Conservation (phyloP, 371 early-diverging fungal genomes). For the Apophysomyces variabilis region DNA sequence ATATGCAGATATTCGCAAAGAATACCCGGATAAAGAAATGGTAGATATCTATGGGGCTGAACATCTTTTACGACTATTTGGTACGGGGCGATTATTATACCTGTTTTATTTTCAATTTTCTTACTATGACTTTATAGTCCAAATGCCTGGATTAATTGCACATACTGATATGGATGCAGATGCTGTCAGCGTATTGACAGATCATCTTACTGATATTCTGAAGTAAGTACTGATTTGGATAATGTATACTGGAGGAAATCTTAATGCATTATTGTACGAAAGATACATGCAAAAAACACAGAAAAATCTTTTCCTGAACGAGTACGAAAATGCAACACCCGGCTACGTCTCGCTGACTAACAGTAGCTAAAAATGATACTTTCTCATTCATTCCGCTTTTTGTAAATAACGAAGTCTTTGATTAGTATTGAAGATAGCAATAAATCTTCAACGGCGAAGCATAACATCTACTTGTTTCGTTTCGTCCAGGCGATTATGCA, state of each 20-base stretch:
- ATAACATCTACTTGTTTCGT: too few relatives aligned
- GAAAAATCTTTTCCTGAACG: slow-evolving; percentile 34
- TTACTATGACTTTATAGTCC: slow-evolving; percentile 23
- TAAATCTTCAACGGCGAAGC: too few relatives aligned
- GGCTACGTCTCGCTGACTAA: slow-evolving; percentile 65
- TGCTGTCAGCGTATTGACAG: slow-evolving; percentile 17
- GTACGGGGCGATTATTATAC: slow-evolving; percentile 41
- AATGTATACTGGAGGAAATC: not conserved
- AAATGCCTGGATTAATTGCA: slow-evolving; percentile 26
- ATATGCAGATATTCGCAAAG: slow-evolving; percentile 74
- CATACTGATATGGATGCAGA: slow-evolving; percentile 24
- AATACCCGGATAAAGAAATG: slow-evolving; percentile 69
- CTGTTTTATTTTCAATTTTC: not conserved
- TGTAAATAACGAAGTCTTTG: not conserved
- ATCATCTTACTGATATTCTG: slow-evolving; percentile 23
- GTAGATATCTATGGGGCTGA: slow-evolving; percentile 95
- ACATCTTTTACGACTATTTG: slow-evolving; percentile 93
- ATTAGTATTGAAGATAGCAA: too few relatives aligned
- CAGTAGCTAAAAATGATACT: slow-evolving; percentile 25
- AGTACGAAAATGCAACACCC: slow-evolving; percentile 64
- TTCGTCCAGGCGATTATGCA: too few relatives aligned
- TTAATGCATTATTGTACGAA: not conserved
- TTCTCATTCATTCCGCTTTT: not conserved
- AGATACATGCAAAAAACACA: slow-evolving; percentile 32
- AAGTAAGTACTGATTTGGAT: slow-evolving; percentile 11